Base-by-base conservation (phyloP, 441 rosid genomes). In the Jatropha podagrica region DNA sequence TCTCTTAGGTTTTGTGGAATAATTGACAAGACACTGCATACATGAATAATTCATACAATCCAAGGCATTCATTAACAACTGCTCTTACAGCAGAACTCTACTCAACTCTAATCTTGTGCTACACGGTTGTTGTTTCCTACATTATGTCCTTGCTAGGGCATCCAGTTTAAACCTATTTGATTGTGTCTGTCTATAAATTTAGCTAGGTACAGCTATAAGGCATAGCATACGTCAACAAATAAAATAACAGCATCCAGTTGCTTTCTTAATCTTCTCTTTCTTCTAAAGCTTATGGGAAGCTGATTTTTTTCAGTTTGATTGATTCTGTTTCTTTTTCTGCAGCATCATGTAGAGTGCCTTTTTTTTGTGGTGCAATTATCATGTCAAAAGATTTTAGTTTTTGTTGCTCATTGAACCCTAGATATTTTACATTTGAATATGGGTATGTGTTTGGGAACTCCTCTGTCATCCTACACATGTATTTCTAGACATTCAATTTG, bases 231-330 rank as follows among this genome's bases (percentile, higher is more conserved):
- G 20, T 49, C 42, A 23, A 18, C 32, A 37, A 48, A 71, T 46
- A 9, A 54, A 32, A 23, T 59, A 26, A 23, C 26, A 44, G 23
- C 42, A 27, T 4, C 58, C 18, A 3, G 2, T 72, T 61, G 48
- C 32, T 38, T 40, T 52, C 51, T 73, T 26, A 7, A 18, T 18
- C 41, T 23, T 4, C 67, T 42, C 18, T 68, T 8, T 41, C 32
- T 75, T 37, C 17, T 66, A 46, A 51, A 41, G 76, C 17, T 60
- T 44, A n/a, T 65, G 61, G 51, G n/a, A 65, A 44, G 60, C 17
- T 60, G 26, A 72, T 38, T 66, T 55, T 11, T 32, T 74, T 8
- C 17, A 7, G 26, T 18, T 56, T 32, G 32, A 32, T 32, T 32
- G 32, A 32, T 32, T 32, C 2, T 32, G 2, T 32, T 32, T 32